Evolutionary conservation across 1,284 basidiomycete genomes (phyloP).

Genomic region (Cryptococcus amylolentus): DNA sequence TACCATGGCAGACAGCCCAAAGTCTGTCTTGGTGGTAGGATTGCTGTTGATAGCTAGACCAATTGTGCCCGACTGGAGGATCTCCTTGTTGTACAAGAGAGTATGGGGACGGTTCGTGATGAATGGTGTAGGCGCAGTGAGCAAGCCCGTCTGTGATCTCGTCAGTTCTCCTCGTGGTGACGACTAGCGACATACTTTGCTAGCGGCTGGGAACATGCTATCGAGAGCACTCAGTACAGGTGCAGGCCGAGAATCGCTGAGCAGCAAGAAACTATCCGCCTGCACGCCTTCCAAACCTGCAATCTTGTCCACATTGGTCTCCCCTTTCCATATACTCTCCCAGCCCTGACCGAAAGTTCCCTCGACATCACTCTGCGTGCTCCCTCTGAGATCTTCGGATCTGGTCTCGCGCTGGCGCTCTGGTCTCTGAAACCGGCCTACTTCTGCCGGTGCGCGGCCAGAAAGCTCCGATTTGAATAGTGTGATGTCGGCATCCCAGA

Average conservation of each 20-base stretch:
- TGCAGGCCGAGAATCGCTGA: slow-evolving; percentile 35
- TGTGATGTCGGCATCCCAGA: slow-evolving; percentile 13
- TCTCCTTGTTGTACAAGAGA: slow-evolving; percentile 60
- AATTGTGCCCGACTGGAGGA: slow-evolving; percentile 66
- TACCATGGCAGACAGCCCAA: slow-evolving; percentile 60
- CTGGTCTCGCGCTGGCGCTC: slow-evolving; percentile 9
- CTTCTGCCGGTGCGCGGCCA: slow-evolving; percentile 36
- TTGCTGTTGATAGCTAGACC: slow-evolving; percentile 59
- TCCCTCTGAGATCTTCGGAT: slow-evolving; percentile 35
- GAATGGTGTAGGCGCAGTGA: slow-evolving; percentile 78
- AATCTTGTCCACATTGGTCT: slow-evolving; percentile 16
- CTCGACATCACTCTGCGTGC: slow-evolving; percentile 31
- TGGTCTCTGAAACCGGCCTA: slow-evolving; percentile 41
- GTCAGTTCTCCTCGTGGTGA: background rate
- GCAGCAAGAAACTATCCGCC: slow-evolving; percentile 22
- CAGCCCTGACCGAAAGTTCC: slow-evolving; percentile 19
- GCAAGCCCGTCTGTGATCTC: slow-evolving; percentile 60
- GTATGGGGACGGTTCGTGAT: slow-evolving; percentile 76
- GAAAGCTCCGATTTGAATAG: slow-evolving; percentile 21
- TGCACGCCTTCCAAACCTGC: slow-evolving; percentile 24
- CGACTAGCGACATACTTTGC: slow-evolving; percentile 53
- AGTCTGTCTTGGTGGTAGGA: slow-evolving; percentile 49
- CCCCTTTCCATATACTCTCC: slow-evolving; percentile 24
- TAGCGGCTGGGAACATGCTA: slow-evolving; percentile 53
- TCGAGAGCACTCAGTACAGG: slow-evolving; percentile 29